Evolutionary conservation across 1,139 yeast genomes (phyloP).

Genomic region (Kodamaea plutei): DNA sequence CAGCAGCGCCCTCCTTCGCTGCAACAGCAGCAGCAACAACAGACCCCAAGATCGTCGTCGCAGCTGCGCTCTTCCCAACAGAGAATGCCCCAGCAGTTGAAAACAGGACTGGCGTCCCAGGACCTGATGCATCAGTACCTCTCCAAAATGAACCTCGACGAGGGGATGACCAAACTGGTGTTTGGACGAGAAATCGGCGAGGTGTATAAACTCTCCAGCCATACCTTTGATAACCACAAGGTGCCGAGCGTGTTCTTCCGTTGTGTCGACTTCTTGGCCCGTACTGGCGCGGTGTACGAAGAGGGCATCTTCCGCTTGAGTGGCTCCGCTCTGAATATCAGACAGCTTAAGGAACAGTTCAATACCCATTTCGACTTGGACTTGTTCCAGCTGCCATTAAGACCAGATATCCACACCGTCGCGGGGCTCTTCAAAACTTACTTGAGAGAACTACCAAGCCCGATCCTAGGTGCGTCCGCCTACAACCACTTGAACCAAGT

Average conservation of each 20-base stretch:
- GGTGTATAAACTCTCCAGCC: slow-evolving; percentile 50
- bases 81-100: not conserved
- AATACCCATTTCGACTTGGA: slow-evolving; percentile 66
- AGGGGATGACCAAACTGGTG: slow-evolving; percentile 34
- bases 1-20: not conserved
- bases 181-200: slow-evolving; percentile 66
- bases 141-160: slow-evolving; percentile 38
- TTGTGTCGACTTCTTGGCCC: slow-evolving; percentile 66
- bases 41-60: no score
- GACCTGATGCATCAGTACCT: slow-evolving; percentile 32
- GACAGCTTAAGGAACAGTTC: slow-evolving; percentile 67
- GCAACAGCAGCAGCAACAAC: slow-evolving; percentile 1
- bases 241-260: slow-evolving; percentile 79
- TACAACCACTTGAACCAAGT: slow-evolving; percentile 34
- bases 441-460: slow-evolving; percentile 65
- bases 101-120: slow-evolving; percentile 7
- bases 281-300: slow-evolving; percentile 70
- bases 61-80: no score
- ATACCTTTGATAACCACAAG: slow-evolving; percentile 35
- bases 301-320: slow-evolving; percentile 90
- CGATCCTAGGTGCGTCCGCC: slow-evolving; percentile 53
- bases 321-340: slow-evolving; percentile 81
- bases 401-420: slow-evolving; percentile 68
- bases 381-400: slow-evolving; percentile 39
- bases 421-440: slow-evolving; percentile 76